phyloP scores from a whole-genome alignment of 768 basidiomycete genomes.

The Rhodotorula taiwanensis region DNA sequence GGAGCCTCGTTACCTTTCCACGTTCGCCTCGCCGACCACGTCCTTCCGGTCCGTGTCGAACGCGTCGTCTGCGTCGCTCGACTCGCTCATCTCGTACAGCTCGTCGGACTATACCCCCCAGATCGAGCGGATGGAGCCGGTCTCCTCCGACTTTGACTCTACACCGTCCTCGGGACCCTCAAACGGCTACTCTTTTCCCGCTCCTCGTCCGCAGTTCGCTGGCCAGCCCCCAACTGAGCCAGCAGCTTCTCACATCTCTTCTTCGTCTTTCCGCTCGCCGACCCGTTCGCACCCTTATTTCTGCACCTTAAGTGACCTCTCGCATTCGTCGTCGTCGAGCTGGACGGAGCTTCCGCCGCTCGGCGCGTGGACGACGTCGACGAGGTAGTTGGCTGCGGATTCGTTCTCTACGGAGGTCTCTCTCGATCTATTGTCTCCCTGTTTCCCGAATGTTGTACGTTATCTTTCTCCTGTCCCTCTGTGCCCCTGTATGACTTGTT shows the following conservation, averaged over 20 bases:
- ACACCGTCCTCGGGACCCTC: too few species aligned
- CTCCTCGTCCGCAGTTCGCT: not conserved
- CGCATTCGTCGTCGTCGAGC: not conserved
- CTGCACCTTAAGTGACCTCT: slow-evolving; percentile 8
- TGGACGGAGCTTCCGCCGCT: not conserved
- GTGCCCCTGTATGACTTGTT: too few species aligned
- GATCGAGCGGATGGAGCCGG: not conserved
- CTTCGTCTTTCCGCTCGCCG: not conserved
- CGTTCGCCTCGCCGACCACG: slow-evolving; percentile 12
- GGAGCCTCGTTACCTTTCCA: slow-evolving; percentile 12
- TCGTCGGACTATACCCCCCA: not conserved
- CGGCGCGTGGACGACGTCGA: too few species aligned
- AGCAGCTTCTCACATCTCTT: not conserved
- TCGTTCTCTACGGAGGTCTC: too few species aligned
- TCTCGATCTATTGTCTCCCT: too few species aligned
- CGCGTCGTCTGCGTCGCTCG: slow-evolving; percentile 16
- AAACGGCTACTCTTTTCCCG: slow-evolving; percentile 1
- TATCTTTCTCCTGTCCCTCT: too few species aligned
- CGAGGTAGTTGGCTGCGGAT: too few species aligned
- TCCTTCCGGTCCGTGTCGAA: slow-evolving; percentile 12
- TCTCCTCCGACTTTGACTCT: too few species aligned
- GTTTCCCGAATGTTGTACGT: too few species aligned
- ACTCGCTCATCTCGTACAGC: slow-evolving; percentile 27
- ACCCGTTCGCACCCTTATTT: slow-evolving; percentile 14
- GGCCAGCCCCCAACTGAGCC: not conserved